Percentiles rank a stretch among this genome's conserved stretches.
These are phyloP conservation scores for Taxillus chinensis DNA, from an alignment of 164 flowering plant genomes.

Conservation along the genomic window DNA sequence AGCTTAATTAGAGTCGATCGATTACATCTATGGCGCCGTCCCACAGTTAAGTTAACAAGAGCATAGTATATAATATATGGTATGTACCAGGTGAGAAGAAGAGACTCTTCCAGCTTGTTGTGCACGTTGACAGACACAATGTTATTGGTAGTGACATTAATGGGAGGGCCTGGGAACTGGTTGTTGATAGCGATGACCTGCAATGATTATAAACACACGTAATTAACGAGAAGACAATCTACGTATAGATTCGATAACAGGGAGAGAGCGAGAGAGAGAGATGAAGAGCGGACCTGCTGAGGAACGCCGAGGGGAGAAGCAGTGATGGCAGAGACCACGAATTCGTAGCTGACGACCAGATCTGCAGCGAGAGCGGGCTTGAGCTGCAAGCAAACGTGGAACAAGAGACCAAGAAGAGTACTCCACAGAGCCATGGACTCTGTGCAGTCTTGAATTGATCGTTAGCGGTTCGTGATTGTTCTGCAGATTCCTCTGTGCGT, in stretches of 20 bases:
- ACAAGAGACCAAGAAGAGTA: slow-evolving; percentile 5
- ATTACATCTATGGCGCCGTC: no score
- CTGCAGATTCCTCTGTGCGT: no score
- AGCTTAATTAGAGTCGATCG: no score
- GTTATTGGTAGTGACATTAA: slow-evolving; percentile 82
- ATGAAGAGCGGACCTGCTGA: slow-evolving; percentile 38
- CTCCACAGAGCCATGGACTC: no score
- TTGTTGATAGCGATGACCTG: slow-evolving; percentile 88
- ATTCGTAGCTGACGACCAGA: slow-evolving; percentile 34
- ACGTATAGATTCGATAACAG: no score
- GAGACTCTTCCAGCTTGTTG: slow-evolving; percentile 72
- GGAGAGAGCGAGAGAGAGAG: neutral
- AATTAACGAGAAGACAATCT: no score
- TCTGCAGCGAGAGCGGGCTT: slow-evolving; percentile 37
- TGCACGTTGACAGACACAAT: slow-evolving; percentile 65
- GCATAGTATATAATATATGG: no score
- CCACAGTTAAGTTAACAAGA: no score
- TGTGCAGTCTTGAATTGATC: no score
- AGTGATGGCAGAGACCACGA: slow-evolving; percentile 61
- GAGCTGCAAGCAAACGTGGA: slow-evolving; percentile 30
- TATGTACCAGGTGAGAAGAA: slow-evolving; percentile 68
- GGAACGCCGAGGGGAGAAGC: slow-evolving; percentile 76
- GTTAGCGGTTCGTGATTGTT: no score
- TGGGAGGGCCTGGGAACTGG: slow-evolving; percentile 78
- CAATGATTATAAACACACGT: slow-evolving; percentile 9